A percentile compares a stretch with the other conserved stretches of the same genome.
Evolutionary conservation across 2,329 filamentous ascomycete species (phyloP).

Genomic region (Fusarium sp.): DNA sequence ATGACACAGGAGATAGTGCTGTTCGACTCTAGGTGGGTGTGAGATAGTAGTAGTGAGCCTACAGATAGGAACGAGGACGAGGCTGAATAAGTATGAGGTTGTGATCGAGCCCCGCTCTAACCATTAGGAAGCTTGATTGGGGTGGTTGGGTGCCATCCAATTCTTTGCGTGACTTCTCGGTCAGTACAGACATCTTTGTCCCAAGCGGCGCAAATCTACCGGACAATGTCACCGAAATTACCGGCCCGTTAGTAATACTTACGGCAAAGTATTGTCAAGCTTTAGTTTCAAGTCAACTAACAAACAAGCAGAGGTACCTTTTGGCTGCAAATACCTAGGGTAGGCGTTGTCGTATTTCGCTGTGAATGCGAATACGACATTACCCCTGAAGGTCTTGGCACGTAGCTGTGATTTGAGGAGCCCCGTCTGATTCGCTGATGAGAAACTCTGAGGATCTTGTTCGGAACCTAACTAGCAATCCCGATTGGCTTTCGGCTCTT

Average conservation of each 20-base stretch:
- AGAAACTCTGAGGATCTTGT: neutral
- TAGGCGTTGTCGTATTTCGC: neutral
- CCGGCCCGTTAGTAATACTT: neutral
- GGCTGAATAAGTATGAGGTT: neutral
- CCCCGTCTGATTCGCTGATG: neutral
- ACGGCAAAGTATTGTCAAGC: neutral
- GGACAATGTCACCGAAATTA: neutral
- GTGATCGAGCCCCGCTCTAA: neutral
- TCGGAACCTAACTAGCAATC: neutral
- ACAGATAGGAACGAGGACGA: neutral
- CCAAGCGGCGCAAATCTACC: neutral
- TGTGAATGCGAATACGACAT: neutral
- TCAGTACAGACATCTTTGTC: neutral
- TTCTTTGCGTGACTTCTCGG: neutral
- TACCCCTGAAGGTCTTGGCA: neutral
- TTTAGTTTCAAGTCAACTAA: neutral
- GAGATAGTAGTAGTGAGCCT: neutral
- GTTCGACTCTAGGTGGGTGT: neutral
- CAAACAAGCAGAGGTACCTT: neutral
- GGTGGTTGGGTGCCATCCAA: neutral
- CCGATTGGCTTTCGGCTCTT: neutral
- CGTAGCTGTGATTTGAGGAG: neutral
- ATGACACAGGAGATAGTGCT: neutral
- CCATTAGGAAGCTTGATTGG: neutral
- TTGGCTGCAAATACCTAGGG: neutral